Conservation (phyloP, 305 asterid genomes). For the Petunia hybrid region DNA sequence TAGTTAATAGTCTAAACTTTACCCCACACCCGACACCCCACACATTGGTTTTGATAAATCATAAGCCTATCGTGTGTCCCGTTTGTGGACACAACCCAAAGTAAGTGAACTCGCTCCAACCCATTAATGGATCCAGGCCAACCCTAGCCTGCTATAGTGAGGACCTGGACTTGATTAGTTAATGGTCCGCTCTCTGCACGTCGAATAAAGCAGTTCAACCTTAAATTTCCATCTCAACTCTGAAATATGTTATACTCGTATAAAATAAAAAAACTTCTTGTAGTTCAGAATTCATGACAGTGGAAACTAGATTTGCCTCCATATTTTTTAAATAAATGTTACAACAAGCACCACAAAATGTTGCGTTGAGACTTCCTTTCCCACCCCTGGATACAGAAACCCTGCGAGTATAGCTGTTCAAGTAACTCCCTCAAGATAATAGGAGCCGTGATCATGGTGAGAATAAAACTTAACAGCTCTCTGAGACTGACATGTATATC, state of each 20-base stretch:
- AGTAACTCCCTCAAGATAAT: not conserved
- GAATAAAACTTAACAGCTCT: not conserved
- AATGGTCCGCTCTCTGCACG: not conserved
- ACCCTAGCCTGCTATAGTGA: too few relatives aligned
- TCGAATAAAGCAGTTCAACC: not conserved
- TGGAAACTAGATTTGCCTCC: conserved; percentile 7
- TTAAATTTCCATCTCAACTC: not conserved
- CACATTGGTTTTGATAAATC: too few relatives aligned
- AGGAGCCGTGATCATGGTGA: conserved; percentile 10
- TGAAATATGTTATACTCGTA: not conserved
- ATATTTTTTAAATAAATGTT: not conserved
- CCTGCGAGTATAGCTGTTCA: not conserved
- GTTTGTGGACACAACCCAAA: too few relatives aligned
- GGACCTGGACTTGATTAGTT: too few relatives aligned
- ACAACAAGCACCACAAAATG: not conserved
- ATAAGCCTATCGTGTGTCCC: too few relatives aligned
- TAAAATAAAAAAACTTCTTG: not conserved
- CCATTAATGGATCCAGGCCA: too few relatives aligned
- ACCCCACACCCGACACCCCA: too few relatives aligned
- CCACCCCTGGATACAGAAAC: not conserved
- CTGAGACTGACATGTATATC: not conserved
- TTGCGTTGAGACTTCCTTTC: not conserved
- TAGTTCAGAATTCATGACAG: not conserved
- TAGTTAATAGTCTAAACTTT: too few relatives aligned
- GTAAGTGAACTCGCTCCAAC: too few relatives aligned